These are phyloP conservation scores for Macrophomina pseudophaseolina DNA, from an alignment of 2,329 filamentous ascomycete species.

Conservation along the genomic window DNA sequence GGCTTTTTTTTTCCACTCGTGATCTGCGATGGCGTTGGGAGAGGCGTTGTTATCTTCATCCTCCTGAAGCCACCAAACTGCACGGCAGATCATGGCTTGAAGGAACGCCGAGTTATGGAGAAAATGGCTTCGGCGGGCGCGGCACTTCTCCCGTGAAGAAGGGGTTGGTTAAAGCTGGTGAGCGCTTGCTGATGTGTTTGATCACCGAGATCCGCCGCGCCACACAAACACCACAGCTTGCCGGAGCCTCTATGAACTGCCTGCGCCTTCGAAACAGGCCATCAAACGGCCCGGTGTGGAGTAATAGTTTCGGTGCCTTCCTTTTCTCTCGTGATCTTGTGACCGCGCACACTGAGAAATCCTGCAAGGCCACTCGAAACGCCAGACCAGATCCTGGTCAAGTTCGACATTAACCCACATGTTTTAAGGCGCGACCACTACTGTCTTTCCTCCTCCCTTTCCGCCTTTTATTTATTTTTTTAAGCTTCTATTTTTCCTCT, in stretches of 20 bases:
- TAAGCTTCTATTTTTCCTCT: not conserved
- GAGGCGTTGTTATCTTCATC: slow-evolving; percentile 7
- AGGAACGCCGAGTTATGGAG: not conserved
- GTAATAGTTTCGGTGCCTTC: not conserved
- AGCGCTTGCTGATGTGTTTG: slow-evolving; percentile 15
- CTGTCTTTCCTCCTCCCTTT: not conserved
- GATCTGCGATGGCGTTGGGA: not conserved
- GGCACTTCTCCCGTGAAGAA: slow-evolving; percentile 16
- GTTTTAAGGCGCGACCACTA: not conserved
- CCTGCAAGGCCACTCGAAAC: not conserved
- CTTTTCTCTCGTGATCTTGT: not conserved
- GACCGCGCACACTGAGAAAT: not conserved
- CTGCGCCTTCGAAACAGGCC: not conserved
- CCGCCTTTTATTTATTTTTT: not conserved
- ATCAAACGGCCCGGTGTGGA: not conserved
- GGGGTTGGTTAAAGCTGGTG: not conserved
- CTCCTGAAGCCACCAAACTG: not conserved
- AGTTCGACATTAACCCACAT: not conserved
- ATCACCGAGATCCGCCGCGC: slow-evolving; percentile 25
- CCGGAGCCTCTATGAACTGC: not conserved
- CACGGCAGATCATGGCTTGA: slow-evolving; percentile 18
- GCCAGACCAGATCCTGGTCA: not conserved
- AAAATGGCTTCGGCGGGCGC: not conserved
- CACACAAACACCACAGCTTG: slow-evolving; percentile 5
- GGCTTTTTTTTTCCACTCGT: not conserved